Percentiles rank a stretch among this genome's conserved stretches.
Evolutionary conservation across 305 asterid genomes (phyloP).

Genomic region (Solanum hybrid): DNA sequence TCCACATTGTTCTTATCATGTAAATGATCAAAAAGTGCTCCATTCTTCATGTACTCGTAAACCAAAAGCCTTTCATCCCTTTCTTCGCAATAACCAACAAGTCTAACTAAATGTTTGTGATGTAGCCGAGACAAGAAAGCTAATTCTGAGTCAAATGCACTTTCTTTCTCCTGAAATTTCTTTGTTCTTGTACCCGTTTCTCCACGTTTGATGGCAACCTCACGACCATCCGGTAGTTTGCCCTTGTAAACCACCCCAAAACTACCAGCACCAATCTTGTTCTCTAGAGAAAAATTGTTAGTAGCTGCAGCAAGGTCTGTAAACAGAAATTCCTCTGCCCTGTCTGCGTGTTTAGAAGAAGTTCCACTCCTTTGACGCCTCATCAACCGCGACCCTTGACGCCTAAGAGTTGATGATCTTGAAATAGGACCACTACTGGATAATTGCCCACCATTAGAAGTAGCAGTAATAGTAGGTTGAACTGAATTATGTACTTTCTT

Average conservation of each 20-base stretch:
- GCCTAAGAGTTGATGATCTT: conserved; percentile 70
- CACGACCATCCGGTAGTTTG: conserved; percentile 59
- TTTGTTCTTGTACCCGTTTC: conserved; percentile 51
- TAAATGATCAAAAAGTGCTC: conserved; percentile 69
- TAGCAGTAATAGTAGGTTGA: conserved; percentile 59
- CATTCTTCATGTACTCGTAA: conserved; percentile 78
- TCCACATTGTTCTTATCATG: conserved; percentile 54
- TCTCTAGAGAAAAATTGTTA: conserved; percentile 47
- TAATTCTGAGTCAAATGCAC: conserved; percentile 71
- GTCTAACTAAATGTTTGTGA: conserved; percentile 84
- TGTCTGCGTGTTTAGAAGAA: conserved; percentile 67
- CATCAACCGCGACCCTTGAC: conserved; percentile 72
- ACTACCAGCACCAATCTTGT: conserved; percentile 88
- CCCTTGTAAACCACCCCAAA: conserved; percentile 84
- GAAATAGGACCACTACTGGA: conserved; percentile 58
- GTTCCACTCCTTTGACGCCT: conserved; percentile 94
- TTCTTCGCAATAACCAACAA: conserved; percentile 75
- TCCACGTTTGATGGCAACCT: conserved; percentile 77
- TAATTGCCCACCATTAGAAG: conserved; percentile 22
- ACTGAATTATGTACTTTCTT: conserved; percentile 88
- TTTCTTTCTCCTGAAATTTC: conserved; percentile 88
- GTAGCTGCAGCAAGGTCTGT: conserved; percentile 66
- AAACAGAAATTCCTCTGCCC: conserved; percentile 71
- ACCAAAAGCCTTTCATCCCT: conserved; percentile 70
- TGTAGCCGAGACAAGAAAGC: conserved; percentile 71